Percentiles rank a stretch among this genome's conserved stretches.
Evolutionary conservation across 805 yeast genomes (phyloP).

Genomic region (Candida ficus): DNA sequence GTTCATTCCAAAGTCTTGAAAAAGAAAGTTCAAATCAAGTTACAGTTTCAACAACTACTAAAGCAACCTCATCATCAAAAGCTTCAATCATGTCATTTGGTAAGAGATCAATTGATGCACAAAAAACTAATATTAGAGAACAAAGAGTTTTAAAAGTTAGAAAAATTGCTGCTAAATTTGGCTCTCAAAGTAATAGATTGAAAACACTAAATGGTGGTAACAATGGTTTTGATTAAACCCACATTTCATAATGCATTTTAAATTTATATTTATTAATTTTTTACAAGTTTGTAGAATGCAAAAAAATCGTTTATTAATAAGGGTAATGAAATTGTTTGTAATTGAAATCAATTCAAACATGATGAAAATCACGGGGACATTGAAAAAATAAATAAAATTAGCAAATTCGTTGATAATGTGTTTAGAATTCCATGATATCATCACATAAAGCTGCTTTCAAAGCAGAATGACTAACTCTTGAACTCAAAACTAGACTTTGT

Average conservation of each 20-base stretch:
- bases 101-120: conserved; percentile 16
- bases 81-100: conserved; percentile 57
- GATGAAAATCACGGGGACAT: neutral
- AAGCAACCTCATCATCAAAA: conserved; percentile 48
- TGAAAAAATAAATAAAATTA: neutral
- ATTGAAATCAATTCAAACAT: neutral
- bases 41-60: conserved; percentile 47
- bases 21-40: conserved; percentile 36
- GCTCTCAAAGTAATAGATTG: conserved; percentile 4
- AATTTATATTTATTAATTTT: neutral
- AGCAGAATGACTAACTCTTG: conserved; percentile 23
- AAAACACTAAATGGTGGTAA: conserved; percentile 4
- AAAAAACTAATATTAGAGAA: conserved; percentile 9
- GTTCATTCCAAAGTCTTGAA: conserved; percentile 34
- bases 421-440: conserved; percentile 1
- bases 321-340: neutral
- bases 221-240: conserved; percentile 6
- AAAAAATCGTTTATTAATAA: neutral
- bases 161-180: conserved; percentile 11
- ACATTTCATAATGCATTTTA: neutral
- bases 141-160: conserved; percentile 24
- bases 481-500: conserved; percentile 18
- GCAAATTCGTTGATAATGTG: too few relatives aligned
- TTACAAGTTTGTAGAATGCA: neutral
- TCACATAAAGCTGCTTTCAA: conserved; percentile 21